Conservation (phyloP, 2,329 filamentous ascomycete species). For the Aspergillus felis region DNA sequence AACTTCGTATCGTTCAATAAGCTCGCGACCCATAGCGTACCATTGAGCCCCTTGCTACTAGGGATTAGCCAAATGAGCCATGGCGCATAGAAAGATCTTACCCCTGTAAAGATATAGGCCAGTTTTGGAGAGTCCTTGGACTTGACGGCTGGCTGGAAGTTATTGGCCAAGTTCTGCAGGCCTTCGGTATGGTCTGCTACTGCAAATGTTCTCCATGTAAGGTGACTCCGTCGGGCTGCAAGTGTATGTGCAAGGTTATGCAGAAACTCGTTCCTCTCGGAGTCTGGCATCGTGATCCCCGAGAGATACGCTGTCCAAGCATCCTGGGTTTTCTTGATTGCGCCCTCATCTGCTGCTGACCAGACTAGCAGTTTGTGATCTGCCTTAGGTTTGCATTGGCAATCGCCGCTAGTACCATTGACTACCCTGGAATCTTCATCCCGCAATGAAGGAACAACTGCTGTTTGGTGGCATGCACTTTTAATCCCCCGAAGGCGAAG, state of each 20-base stretch:
- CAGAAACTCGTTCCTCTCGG: background rate
- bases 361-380: slow-evolving; percentile 6
- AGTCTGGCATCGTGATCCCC: too few species aligned
- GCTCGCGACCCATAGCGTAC: slow-evolving; percentile 22
- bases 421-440: too few species aligned
- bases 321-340: slow-evolving; percentile 1
- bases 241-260: slow-evolving; percentile 1
- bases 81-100: background rate
- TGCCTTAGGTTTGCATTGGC: background rate
- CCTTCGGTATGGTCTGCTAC: background rate
- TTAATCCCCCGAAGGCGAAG: background rate
- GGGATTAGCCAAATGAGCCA: background rate
- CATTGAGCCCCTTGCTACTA: slow-evolving; percentile 27
- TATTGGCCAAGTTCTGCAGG: background rate
- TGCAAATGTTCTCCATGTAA: background rate
- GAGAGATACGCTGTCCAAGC: background rate
- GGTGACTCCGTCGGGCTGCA: background rate
- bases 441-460: background rate
- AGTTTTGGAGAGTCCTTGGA: background rate
- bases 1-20: slow-evolving; percentile 16
- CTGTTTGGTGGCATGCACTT: background rate
- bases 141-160: background rate
- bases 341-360: slow-evolving; percentile 8
- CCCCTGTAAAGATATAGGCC: background rate
- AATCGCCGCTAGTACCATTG: too few species aligned